Conservation (phyloP, 2,329 filamentous ascomycete genomes). For the Aspergillus chevalieri region DNA sequence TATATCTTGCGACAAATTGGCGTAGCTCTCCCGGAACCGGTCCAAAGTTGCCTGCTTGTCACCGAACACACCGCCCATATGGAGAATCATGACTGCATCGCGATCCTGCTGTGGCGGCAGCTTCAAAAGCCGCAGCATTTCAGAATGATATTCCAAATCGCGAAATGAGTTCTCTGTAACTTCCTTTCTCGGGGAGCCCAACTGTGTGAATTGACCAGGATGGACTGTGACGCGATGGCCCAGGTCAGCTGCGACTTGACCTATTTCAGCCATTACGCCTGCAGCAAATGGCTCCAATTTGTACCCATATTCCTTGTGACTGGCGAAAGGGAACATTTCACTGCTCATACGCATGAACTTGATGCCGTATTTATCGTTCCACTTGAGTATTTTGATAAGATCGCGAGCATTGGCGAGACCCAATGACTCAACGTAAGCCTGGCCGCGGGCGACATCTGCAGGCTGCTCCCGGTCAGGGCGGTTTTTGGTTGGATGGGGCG, state of each 20-base stretch:
- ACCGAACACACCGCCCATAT: constrained; percentile 87
- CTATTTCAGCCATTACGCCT: constrained; percentile 68
- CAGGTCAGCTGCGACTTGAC: constrained; percentile 67
- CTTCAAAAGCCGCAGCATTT: constrained; percentile 70
- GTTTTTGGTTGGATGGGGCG: constrained; percentile 79
- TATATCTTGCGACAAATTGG: constrained; percentile 58
- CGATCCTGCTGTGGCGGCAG: constrained; percentile 71
- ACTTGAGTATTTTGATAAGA: constrained; percentile 75
- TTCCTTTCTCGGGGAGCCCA: constrained; percentile 71
- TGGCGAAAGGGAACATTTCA: constrained; percentile 96
- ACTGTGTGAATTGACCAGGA: constrained; percentile 86
- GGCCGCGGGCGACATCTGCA: constrained; percentile 60
- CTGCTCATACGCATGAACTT: constrained; percentile 88
- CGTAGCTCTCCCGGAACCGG: constrained; percentile 72
- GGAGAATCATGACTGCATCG: constrained; percentile 89
- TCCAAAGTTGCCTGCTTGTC: constrained; percentile 74
- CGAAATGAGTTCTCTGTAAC: constrained; percentile 72
- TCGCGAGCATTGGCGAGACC: constrained; percentile 79
- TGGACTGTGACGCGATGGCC: constrained; percentile 85
- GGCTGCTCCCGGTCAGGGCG: constrained; percentile 69
- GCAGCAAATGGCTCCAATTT: constrained; percentile 76
- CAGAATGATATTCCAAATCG: constrained; percentile 82
- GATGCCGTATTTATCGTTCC: constrained; percentile 90
- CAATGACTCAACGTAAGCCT: constrained; percentile 67
- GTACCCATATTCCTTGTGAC: constrained; percentile 81